Base-by-base conservation (phyloP, 164 flowering plant species). In the Tetrastigma voinierianum region DNA sequence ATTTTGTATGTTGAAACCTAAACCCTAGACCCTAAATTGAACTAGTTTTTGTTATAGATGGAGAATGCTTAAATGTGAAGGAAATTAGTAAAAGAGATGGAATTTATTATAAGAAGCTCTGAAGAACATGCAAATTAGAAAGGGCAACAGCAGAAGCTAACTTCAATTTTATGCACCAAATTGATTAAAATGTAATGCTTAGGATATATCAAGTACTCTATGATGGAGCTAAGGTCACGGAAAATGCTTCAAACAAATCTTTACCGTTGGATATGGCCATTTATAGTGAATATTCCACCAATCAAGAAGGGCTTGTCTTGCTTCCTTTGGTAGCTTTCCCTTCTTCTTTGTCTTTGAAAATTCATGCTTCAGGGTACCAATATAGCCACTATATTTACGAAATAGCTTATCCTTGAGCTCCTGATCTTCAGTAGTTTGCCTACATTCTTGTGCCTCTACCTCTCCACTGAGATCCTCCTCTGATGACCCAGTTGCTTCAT, bases 211-310 rank as follows among this genome's bases (percentile, higher is more conserved):
- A 4, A 32, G 40, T 32, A 32, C 40, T 32, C 40, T 32, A 4
- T 32, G 40, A 32, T 2, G 2, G 2, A 1, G 40, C 40, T 32
- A 32, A 32, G 40, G 40, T 32, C 6, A 32, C 2, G 40, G 40
- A 32, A 32, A 32, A 32, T 32, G 40, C 40, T 32, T 20, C 14
- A 32, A 12, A 6, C 10, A 14, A 47, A 21, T 2, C 17, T 55
- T 57, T 77, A 88, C 93, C 61, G 90, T 84, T 9, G 93, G 93
- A 62, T 88, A 88, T 10, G 93, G 93, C 93, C 93, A 88, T 65
- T 83, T 86, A 63, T 79, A 77, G 70, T 88, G 93, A 61, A 81
- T n/a, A 59, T 70, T 83, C 93, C 93, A 88, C 93, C 93, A 88
- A 46, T 82, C 79, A 14, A 86, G 86, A 24, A 88, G 80, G 18